Evolutionary conservation across 345 rosid species (phyloP), one percentile per base, ranked within the genome.

Genomic region (Corchorus olitorius): DNA sequence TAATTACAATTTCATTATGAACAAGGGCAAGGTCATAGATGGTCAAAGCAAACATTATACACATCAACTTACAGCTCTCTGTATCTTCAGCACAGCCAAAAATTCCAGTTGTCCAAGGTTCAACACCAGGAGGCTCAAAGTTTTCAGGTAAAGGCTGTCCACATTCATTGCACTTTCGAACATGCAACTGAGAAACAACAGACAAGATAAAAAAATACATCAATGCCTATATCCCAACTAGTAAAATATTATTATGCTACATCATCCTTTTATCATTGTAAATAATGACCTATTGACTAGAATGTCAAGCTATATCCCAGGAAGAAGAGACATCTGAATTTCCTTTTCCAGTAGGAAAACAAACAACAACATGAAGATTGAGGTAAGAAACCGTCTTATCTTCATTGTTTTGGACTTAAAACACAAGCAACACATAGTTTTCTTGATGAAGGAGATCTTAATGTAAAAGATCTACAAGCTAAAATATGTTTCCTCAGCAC

Each of bases 71-170:
- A 96, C 99, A 93, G 72, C 98, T 96, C 59, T 80, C 87, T 41
- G 88, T 78, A 77, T 96, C 99, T 80, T 96, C 92, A 11, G 91
- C 65, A 69, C 95, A 96, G 19, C 98, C 99, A 75, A 96, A 93
- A 65, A 96, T 92, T 58, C 97, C 99, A 3, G 97, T 92, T 27
- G 94, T 88, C 99, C 99, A 96, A 60, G 95, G 93, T 82, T 96
- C 99, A 82, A 86, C 94, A 5, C 86, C 89, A 15, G 97, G 99
- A 65, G 93, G 88, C 85, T 88, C 87, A 52, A 88, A 96, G 82
- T 93, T 86, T 59, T 92, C 93, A 15, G 99, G 98, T 71, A 96
- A 84, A 76, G 83, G 55, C 85, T 96, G 99, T 43, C 99, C 99
- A 81, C 99, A 96, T 85, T 96, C 99, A 27, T 88, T 83, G 81